These are phyloP conservation scores for Coemansia sp. DNA, from an alignment of 192 early-diverging fungal species.

Conservation along the genomic window DNA sequence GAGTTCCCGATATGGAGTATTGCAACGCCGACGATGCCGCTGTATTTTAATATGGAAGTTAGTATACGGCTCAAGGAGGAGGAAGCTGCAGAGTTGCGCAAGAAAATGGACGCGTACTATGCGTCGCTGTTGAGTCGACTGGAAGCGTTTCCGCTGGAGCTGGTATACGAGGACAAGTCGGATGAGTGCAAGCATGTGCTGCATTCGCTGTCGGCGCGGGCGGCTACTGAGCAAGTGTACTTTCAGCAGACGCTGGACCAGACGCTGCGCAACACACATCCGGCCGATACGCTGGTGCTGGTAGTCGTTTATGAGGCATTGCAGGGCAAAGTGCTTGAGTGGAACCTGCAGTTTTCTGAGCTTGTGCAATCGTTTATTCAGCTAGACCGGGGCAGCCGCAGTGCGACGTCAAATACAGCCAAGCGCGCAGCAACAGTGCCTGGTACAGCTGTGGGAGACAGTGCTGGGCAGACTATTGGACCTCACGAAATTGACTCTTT, in stretches of 20 bases:
- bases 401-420: not conserved
- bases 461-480: not conserved
- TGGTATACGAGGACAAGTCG: slow-evolving; percentile 69
- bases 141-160: slow-evolving; percentile 75
- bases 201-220: slow-evolving; percentile 66
- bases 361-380: slow-evolving; percentile 80
- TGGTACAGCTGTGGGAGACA: not conserved
- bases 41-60: slow-evolving; percentile 57
- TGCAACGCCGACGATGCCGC: slow-evolving; percentile 37
- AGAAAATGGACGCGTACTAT: slow-evolving; percentile 77
- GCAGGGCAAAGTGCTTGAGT: slow-evolving; percentile 74
- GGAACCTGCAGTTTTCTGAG: slow-evolving; percentile 83
- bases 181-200: slow-evolving; percentile 73
- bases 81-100: slow-evolving; percentile 69
- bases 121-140: slow-evolving; percentile 82
- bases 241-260: slow-evolving; percentile 85
- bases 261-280: slow-evolving; percentile 70
- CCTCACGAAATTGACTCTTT: slow-evolving; percentile 35
- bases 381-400: slow-evolving; percentile 55
- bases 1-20: slow-evolving; percentile 42
- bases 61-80: slow-evolving; percentile 69
- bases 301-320: slow-evolving; percentile 75
- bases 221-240: slow-evolving; percentile 74
- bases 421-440: slow-evolving; percentile 12
- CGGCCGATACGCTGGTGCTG: slow-evolving; percentile 78